Percentiles rank a stretch among this genome's conserved stretches.
Conservation (phyloP, 495 filamentous ascomycete species). For the Terfezia claveryi region DNA sequence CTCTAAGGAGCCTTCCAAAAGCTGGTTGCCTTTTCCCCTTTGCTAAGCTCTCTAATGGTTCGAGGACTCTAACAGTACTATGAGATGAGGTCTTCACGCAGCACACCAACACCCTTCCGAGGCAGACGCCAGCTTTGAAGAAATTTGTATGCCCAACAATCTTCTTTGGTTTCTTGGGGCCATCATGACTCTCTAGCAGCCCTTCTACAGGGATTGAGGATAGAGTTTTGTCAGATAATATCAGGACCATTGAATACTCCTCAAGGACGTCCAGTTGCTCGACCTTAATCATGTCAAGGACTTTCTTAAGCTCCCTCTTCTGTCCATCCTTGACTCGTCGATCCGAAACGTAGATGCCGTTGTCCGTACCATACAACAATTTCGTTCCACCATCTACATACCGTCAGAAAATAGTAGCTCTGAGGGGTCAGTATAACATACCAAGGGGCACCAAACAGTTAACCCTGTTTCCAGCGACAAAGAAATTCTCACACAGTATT, state of each 20-base stretch:
- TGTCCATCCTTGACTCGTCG: conserved; percentile 61
- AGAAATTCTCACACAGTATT: conserved; percentile 65
- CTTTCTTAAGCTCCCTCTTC: conserved; percentile 48
- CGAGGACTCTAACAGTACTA: conserved; percentile 91
- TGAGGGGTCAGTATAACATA: conserved; percentile 26
- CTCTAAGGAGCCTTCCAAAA: conserved; percentile 82
- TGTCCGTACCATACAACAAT: conserved; percentile 79
- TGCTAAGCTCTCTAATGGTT: conserved; percentile 78
- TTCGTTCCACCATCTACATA: conserved; percentile 73
- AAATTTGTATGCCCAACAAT: conserved; percentile 94
- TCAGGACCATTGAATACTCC: conserved; percentile 73
- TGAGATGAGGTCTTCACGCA: conserved; percentile 80
- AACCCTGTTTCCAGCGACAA: conserved; percentile 56
- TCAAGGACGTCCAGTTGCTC: conserved; percentile 93
- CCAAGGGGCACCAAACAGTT: conserved; percentile 83
- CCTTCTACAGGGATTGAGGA: conserved; percentile 69
- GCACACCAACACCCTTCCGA: conserved; percentile 83
- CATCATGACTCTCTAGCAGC: conserved; percentile 55
- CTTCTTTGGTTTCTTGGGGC: conserved; percentile 77
- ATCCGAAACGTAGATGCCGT: conserved; percentile 76
- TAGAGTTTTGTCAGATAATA: conserved; percentile 81
- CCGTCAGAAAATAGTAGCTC: conserved; percentile 4
- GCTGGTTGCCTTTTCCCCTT: conserved; percentile 80
- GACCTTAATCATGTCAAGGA: conserved; percentile 68
- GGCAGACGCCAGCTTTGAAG: conserved; percentile 89